Evolutionary conservation across 495 filamentous ascomycete species (phyloP).

Genomic region (Podospora bellae-mahoneyi): DNA sequence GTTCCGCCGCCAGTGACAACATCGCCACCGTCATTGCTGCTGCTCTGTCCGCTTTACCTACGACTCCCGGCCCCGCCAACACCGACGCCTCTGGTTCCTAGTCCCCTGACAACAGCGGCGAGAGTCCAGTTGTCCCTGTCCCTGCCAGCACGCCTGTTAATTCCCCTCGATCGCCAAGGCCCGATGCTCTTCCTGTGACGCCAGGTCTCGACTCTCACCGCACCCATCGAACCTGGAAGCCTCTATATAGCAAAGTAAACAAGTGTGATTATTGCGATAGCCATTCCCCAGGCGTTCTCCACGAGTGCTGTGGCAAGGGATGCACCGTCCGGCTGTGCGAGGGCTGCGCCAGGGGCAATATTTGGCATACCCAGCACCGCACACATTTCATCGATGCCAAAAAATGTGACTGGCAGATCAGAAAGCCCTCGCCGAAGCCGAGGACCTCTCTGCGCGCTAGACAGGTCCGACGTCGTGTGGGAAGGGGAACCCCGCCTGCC

Average conservation of each 20-base stretch:
- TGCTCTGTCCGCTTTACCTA: too few species aligned
- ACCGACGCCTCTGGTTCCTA: background rate
- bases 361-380: slow-evolving; percentile 10
- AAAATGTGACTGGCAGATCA: slow-evolving; percentile 13
- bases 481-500: background rate
- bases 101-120: background rate
- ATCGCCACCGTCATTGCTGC: too few species aligned
- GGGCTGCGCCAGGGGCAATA: slow-evolving; percentile 12
- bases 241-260: slow-evolving; percentile 21
- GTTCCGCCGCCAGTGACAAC: too few species aligned
- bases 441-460: background rate
- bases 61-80: too few species aligned
- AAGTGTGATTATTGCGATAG: slow-evolving; percentile 29
- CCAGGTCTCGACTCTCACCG: background rate
- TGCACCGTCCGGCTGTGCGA: slow-evolving; percentile 25
- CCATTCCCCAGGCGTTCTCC: slow-evolving; percentile 18
- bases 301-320: slow-evolving; percentile 4
- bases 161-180: background rate
- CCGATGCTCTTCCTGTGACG: background rate
- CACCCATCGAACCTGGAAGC: slow-evolving; percentile 18
- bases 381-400: slow-evolving; percentile 20
- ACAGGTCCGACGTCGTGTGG: too few species aligned
- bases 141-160: background rate
- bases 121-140: background rate
- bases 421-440: background rate